Base-by-base conservation (phyloP, 1,139 yeast genomes). In the Candida sp. region DNA sequence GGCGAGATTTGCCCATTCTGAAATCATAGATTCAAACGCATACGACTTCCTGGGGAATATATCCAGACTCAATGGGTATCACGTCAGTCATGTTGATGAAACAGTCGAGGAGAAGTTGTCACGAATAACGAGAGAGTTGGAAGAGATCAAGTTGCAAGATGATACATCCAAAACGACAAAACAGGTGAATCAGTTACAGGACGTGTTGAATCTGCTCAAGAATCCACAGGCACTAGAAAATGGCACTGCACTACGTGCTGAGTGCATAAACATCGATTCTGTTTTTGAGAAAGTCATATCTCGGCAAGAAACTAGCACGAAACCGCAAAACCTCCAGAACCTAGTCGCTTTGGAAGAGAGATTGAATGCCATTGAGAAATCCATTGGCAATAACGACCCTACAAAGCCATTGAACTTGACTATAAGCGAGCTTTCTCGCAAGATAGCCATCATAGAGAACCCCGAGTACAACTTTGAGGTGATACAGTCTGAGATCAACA, bases 51-150 rank as follows among this genome's bases (percentile, higher is more conserved):
- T 75, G 72, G 80, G 78, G 6, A 60, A 60, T 8, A 54, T 71
- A n/a, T 51, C 57, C 1, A 55, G 68, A 26, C 64, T 65, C 2
- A 54, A 57, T 5, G 80, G 79, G 1, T 73, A 69, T 54, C 53
- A 53, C 9, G 63, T 66, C 4, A 49, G 48, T 11, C 54, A 56
- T 11, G 62, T 63, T 3, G 63, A 61, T 12, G 85, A 81, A 58
- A 73, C 80, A 0, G 55, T 63, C 7, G 76, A 68, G 22, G 82
- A 80, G 59, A 76, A 72, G 55, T 56, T 84, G 37, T 70, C 73
- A 1, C 61, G 87, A 47, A 73, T 84, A 35, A 61, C 69, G 32
- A 59, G 72, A 31, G 86, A 82, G 54, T 62, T 83, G 41, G 70
- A 70, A 33, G 83, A 78, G 50, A 60, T 80, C 4, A 47, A 53